Conservation (phyloP, 139 green algal genomes). For the Klebsormidium nitens region DNA sequence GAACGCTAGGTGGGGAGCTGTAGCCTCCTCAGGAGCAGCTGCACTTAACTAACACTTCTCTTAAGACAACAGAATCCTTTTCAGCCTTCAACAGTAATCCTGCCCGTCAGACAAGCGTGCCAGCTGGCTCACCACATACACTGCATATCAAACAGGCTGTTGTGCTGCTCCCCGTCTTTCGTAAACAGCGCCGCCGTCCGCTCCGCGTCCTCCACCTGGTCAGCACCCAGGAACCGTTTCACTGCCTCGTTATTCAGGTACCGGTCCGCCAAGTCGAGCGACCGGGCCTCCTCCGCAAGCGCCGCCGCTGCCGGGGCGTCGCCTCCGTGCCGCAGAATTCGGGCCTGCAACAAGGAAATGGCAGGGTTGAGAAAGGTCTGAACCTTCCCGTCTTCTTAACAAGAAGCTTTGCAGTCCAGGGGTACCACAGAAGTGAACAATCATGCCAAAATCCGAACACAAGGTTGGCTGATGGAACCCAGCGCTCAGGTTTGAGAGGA, state of each 20-base stretch:
- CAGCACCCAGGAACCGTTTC: constrained; percentile 53
- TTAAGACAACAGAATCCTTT: too few relatives aligned
- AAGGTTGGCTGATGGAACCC: background rate
- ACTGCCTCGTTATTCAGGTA: constrained; percentile 86
- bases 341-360: constrained; percentile 38
- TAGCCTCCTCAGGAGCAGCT: too few relatives aligned
- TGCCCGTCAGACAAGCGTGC: too few relatives aligned
- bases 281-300: constrained; percentile 59
- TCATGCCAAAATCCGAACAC: background rate
- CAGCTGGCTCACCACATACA: constrained; percentile 85
- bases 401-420: too few relatives aligned
- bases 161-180: constrained; percentile 62
- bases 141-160: constrained; percentile 95
- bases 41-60: too few relatives aligned
- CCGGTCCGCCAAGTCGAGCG: constrained; percentile 82
- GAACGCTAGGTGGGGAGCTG: too few relatives aligned
- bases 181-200: constrained; percentile 78
- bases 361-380: background rate
- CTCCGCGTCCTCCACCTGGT: constrained; percentile 62
- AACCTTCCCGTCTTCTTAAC: too few relatives aligned
- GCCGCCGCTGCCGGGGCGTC: constrained; percentile 55
- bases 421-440: constrained; percentile 1
- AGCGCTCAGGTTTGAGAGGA: background rate
- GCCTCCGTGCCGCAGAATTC: constrained; percentile 71
- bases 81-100: too few relatives aligned